phyloP scores from a whole-genome alignment of 176 grass and related monocot species.

The Eragrostis nindensis region DNA sequence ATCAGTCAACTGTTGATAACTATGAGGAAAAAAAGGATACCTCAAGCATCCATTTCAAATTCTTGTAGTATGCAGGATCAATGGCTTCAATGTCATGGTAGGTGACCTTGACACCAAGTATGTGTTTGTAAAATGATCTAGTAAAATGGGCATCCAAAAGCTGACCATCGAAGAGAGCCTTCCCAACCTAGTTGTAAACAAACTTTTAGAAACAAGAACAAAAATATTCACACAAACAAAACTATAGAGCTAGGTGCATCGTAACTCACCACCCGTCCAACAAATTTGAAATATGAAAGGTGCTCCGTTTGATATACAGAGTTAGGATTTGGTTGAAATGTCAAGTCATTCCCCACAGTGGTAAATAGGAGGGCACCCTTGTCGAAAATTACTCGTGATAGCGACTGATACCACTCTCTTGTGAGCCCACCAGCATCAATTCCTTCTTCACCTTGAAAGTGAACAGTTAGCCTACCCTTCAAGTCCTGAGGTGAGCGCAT shows the following conservation, averaged over 20 bases:
- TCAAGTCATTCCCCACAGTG: conserved; percentile 95
- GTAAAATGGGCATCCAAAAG: conserved; percentile 99
- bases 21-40: conserved; percentile 44
- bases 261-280: conserved; percentile 92
- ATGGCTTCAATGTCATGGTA: conserved; percentile 99
- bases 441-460: conserved; percentile 99
- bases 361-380: conserved; percentile 96
- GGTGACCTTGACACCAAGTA: conserved; percentile 95
- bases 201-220: conserved; percentile 31
- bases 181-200: conserved; percentile 74
- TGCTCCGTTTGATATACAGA: conserved; percentile 99
- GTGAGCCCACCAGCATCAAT: conserved; percentile 99
- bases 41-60: conserved; percentile 99
- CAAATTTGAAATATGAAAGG: conserved; percentile 99
- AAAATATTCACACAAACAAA: conserved; percentile 5
- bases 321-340: conserved; percentile 99
- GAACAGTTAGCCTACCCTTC: conserved; percentile 92
- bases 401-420: conserved; percentile 94
- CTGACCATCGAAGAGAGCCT: conserved; percentile 96
- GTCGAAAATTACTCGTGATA: conserved; percentile 96
- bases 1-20: neutral
- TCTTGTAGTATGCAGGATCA: conserved; percentile 96
- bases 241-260: conserved; percentile 4
- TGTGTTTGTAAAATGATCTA: conserved; percentile 99
- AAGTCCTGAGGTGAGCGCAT: conserved; percentile 94